Evolutionary conservation across 1,139 yeast genomes (phyloP).

Genomic region (Cylindricascospora bacillispora): DNA sequence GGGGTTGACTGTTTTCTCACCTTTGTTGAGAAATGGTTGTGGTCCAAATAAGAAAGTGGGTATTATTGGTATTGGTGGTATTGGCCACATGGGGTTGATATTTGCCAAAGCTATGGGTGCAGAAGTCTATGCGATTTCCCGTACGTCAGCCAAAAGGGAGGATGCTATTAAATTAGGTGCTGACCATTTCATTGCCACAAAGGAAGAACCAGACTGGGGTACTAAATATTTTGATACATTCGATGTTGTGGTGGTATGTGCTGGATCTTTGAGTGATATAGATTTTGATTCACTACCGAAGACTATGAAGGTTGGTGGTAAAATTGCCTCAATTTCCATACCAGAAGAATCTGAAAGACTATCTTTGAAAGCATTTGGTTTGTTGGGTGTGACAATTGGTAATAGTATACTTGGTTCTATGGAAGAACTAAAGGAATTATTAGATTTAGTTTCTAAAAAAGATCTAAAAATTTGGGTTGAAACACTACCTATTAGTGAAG

Average conservation of each 20-base stretch:
- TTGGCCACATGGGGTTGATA: constrained; percentile 47
- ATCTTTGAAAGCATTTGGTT: constrained; percentile 31
- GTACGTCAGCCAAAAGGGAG: constrained; percentile 34
- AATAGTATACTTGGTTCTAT: constrained; percentile 39
- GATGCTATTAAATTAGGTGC: constrained; percentile 43
- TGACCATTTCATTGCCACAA: constrained; percentile 37
- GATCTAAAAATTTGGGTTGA: constrained; percentile 47
- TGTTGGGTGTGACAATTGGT: constrained; percentile 35
- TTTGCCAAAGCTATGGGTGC: constrained; percentile 47
- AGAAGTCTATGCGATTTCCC: constrained; percentile 42
- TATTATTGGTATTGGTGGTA: constrained; percentile 47
- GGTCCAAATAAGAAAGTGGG: constrained; percentile 38
- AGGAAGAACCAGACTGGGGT: constrained; percentile 30
- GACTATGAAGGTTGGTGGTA: constrained; percentile 32
- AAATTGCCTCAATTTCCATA: constrained; percentile 42
- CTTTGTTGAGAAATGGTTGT: constrained; percentile 32
- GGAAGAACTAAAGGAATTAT: constrained; percentile 40
- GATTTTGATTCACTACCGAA: constrained; percentile 27
- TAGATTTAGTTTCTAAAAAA: constrained; percentile 40
- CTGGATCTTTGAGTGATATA: constrained; percentile 33
- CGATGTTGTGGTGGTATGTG: constrained; percentile 39
- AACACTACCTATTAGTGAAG: constrained; percentile 39
- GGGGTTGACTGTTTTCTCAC: constrained; percentile 41
- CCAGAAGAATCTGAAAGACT: constrained; percentile 32
- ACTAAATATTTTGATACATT: constrained; percentile 23